Conservation (phyloP, 495 filamentous ascomycete genomes). For the Podospora appendiculata region DNA sequence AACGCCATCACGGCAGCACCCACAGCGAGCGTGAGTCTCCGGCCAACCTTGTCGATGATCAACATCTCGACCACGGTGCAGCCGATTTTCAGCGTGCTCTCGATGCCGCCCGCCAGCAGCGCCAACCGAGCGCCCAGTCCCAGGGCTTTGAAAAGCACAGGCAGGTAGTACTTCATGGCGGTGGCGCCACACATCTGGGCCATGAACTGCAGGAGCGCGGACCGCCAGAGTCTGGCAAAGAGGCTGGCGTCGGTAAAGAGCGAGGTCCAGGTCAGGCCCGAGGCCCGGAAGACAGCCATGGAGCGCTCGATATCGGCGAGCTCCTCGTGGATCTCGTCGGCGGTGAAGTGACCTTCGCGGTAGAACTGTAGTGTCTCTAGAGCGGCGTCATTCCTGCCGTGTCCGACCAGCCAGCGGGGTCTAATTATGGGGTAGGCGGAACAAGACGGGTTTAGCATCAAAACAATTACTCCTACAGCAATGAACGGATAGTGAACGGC, state of each 20-base stretch:
- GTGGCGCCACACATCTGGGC: slow-evolving; percentile 47
- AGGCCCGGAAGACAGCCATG: slow-evolving; percentile 22
- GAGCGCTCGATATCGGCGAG: slow-evolving; percentile 28
- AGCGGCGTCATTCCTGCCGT: slow-evolving; percentile 29
- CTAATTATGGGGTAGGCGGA: slow-evolving; percentile 8
- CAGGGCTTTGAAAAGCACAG: slow-evolving; percentile 37
- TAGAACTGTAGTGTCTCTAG: slow-evolving; percentile 32
- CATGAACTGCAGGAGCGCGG: slow-evolving; percentile 44
- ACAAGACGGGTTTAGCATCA: too few relatives aligned
- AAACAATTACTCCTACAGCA: too few relatives aligned
- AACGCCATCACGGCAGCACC: slow-evolving; percentile 40
- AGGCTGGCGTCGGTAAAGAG: slow-evolving; percentile 32
- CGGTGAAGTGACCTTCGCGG: slow-evolving; percentile 32
- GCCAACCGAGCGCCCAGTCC: slow-evolving; percentile 36
- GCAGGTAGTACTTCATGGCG: slow-evolving; percentile 50
- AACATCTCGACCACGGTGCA: slow-evolving; percentile 42
- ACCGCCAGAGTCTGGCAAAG: slow-evolving; percentile 37
- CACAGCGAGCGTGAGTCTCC: slow-evolving; percentile 33
- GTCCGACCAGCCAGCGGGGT: slow-evolving; percentile 43
- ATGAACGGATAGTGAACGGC: not conserved
- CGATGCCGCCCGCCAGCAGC: slow-evolving; percentile 42
- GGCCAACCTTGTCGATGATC: slow-evolving; percentile 40
- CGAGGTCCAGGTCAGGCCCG: slow-evolving; percentile 26
- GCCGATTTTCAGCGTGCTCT: slow-evolving; percentile 43
- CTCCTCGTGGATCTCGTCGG: slow-evolving; percentile 27